phyloP scores from a whole-genome alignment of 176 grass and related monocot genomes.

The Pontederia crassipes region DNA sequence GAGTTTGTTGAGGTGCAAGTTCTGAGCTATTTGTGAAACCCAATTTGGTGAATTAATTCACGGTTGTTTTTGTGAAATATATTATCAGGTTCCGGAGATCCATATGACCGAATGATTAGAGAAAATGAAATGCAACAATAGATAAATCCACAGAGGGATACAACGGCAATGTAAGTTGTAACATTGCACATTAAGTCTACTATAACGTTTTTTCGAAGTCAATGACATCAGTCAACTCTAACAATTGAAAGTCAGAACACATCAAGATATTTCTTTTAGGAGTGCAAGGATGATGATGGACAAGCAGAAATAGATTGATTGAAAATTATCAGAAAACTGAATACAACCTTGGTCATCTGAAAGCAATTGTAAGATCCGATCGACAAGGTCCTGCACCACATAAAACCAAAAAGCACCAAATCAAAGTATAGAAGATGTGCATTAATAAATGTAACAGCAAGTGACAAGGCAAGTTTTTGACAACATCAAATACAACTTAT shows the following conservation, averaged over 20 bases:
- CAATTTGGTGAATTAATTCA: no score
- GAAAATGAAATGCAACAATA: no score
- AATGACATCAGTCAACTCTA: neutral
- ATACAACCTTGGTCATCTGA: conserved; percentile 64
- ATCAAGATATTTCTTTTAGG: neutral
- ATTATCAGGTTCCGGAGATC: no score
- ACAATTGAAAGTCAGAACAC: neutral
- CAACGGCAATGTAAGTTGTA: neutral
- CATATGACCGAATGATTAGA: no score
- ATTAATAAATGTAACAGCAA: neutral
- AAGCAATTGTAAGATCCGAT: conserved; percentile 55
- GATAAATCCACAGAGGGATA: no score
- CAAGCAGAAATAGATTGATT: neutral
- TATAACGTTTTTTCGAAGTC: no score
- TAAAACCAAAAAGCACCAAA: conserved; percentile 4
- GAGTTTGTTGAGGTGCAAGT: no score
- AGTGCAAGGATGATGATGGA: neutral
- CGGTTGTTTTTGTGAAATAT: no score
- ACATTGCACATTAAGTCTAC: no score
- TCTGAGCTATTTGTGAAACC: no score
- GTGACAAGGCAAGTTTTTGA: no score
- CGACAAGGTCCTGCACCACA: conserved; percentile 65
- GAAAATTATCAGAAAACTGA: neutral
- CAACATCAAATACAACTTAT: no score
- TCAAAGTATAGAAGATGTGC: neutral